Base-by-base conservation (phyloP, 2,329 filamentous ascomycete genomes). In the Aurifilum marmelostoma region DNA sequence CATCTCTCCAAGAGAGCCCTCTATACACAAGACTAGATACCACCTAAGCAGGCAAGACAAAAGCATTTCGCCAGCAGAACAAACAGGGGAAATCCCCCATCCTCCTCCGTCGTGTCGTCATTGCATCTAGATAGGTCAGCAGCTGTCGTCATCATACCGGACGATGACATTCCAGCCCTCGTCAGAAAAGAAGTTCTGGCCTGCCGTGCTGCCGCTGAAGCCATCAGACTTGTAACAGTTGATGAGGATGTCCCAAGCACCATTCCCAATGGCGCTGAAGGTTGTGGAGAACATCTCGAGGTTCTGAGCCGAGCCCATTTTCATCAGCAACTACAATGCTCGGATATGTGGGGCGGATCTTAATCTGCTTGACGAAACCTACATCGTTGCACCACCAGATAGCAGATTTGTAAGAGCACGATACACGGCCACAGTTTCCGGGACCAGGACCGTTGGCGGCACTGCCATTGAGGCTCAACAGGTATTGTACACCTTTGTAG, bases 131-230 rank as follows among this genome's bases (percentile, higher is more conserved):
- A 29, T 24, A 29, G 3, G 1, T 65, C 29, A 65, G 43, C 62
- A 65, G 32, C 50, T n/a, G 24, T 65, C 54, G 18, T 32, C 9
- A 5, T 68, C 62, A 16, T 52, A 50, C 21, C 18, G 43, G 39
- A 68, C 62, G 41, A 68, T 61, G 50, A 68, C 67, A 18, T 68
- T 68, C 67, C 62, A 68, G 6, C 39, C 50, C 24, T 50, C 63
- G 14, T n/a, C 29, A 32, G n/a, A 47, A 37, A 66, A 50, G 54
- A 68, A 61, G 62, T 65, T 65, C 27, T 65, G 67, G 50, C 67
- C 67, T 12, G 37, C 29, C 37, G 41, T 65, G 29, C 47, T 58
- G 8, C 39, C 12, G 5, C 18, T 32, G n/a, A 59, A 43, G 18
- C 39, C 21, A 37, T 59, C 39, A 24, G 39, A 29, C 27, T 47